Evolutionary conservation across 1,284 basidiomycete species (phyloP).

Genomic region (Xerocomus cyaneibrunnescens): DNA sequence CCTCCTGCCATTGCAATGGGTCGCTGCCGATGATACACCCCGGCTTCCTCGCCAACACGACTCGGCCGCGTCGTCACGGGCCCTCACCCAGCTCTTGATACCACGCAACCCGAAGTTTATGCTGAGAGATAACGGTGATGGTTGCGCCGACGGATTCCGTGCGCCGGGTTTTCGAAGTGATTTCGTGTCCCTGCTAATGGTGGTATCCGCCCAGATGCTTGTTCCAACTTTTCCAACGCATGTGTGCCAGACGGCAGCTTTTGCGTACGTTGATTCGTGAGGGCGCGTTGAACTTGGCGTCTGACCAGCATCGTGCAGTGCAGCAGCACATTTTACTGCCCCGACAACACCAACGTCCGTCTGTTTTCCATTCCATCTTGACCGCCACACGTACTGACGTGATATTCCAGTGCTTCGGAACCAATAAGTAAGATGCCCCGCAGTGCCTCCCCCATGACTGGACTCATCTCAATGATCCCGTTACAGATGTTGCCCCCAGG

Average conservation of each 20-base stretch:
- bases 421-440: slow-evolving; percentile 1
- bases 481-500: slow-evolving; percentile 15
- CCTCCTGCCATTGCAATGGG: neutral
- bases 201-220: slow-evolving; percentile 12
- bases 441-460: no score
- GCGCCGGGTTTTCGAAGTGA: neutral
- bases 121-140: slow-evolving; percentile 7
- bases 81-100: slow-evolving; percentile 20
- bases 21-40: neutral
- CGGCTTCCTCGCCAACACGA: slow-evolving; percentile 2
- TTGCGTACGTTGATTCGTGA: slow-evolving; percentile 17
- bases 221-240: slow-evolving; percentile 21
- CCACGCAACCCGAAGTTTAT: slow-evolving; percentile 11
- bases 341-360: slow-evolving; percentile 21
- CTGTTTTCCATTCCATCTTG: neutral
- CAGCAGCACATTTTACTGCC: slow-evolving; percentile 10
- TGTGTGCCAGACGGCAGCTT: slow-evolving; percentile 22
- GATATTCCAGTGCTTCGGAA: slow-evolving; percentile 10
- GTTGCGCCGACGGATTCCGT: slow-evolving; percentile 22
- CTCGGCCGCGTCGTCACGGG: neutral
- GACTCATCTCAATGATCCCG: no score
- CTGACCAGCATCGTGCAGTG: slow-evolving; percentile 18
- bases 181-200: neutral
- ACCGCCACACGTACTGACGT: neutral
- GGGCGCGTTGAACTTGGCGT: neutral